phyloP scores from a whole-genome alignment of 139 green algal species.

The Eudorina sp. region DNA sequence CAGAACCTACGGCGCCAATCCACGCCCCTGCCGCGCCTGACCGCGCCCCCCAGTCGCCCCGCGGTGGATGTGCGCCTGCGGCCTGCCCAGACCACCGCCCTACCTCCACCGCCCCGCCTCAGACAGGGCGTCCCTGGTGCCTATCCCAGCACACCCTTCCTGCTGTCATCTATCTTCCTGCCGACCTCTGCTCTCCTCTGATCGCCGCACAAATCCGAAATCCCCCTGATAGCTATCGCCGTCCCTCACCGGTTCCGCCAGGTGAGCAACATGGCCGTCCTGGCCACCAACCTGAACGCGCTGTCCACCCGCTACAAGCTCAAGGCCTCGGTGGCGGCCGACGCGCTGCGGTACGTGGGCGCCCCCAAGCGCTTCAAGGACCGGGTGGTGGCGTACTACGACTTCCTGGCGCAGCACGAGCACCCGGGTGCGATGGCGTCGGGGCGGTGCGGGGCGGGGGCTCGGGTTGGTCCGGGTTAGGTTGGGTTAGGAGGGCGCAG shows the following conservation, averaged over 20 bases:
- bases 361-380: neutral
- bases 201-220: neutral
- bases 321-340: slow-evolving; percentile 49
- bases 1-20: no score
- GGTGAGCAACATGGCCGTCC: slow-evolving; percentile 63
- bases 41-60: no score
- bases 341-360: slow-evolving; percentile 59
- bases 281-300: slow-evolving; percentile 58
- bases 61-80: no score
- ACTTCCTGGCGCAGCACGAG: slow-evolving; percentile 54
- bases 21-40: no score
- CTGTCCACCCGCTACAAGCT: slow-evolving; percentile 48
- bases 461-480: no score
- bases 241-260: neutral
- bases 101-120: no score
- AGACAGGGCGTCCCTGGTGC: no score
- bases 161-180: neutral
- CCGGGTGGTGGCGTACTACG: slow-evolving; percentile 59
- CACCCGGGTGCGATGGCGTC: slow-evolving; percentile 59
- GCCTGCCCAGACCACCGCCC: no score
- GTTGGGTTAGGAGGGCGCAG: no score
- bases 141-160: neutral
- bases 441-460: no score
- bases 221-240: neutral
- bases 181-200: neutral